These are phyloP conservation scores for Heliocybe sulcata DNA, from an alignment of 1,284 basidiomycete genomes.

Conservation along the genomic window DNA sequence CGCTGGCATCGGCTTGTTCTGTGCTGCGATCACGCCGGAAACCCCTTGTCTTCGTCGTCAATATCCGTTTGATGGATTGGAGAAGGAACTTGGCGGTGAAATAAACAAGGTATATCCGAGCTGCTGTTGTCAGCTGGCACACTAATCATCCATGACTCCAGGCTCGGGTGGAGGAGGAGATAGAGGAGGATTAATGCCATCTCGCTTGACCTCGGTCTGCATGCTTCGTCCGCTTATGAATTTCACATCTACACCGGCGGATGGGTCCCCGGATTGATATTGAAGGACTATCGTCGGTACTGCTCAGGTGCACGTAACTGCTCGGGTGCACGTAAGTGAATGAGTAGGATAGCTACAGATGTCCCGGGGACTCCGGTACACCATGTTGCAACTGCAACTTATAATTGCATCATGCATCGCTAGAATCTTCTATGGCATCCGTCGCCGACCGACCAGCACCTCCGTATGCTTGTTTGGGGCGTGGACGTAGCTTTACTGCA, in stretches of 20 bases:
- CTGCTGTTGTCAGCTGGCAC: neutral
- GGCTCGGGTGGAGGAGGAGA: constrained; percentile 23
- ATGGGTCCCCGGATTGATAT: neutral
- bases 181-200: constrained; percentile 14
- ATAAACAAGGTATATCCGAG: constrained; percentile 54
- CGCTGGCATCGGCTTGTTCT: constrained; percentile 45
- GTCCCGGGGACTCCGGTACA: neutral
- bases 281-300: too few relatives aligned
- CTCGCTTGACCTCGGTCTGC: neutral
- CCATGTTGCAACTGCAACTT: neutral
- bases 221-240: neutral
- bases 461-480: constrained; percentile 23
- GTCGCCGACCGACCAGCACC: neutral
- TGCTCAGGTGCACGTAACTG: neutral
- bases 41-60: constrained; percentile 57
- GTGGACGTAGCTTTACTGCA: constrained; percentile 26
- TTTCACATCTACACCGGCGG: neutral
- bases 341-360: neutral
- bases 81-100: constrained; percentile 68
- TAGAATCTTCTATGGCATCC: neutral
- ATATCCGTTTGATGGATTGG: constrained; percentile 68
- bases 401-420: neutral
- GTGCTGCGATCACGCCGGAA: constrained; percentile 44
- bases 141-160: constrained; percentile 10
- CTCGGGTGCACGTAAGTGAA: neutral